Evolutionary conservation across 352 stramenopile genomes (phyloP).

Genomic region (Plasmopara viticola): DNA sequence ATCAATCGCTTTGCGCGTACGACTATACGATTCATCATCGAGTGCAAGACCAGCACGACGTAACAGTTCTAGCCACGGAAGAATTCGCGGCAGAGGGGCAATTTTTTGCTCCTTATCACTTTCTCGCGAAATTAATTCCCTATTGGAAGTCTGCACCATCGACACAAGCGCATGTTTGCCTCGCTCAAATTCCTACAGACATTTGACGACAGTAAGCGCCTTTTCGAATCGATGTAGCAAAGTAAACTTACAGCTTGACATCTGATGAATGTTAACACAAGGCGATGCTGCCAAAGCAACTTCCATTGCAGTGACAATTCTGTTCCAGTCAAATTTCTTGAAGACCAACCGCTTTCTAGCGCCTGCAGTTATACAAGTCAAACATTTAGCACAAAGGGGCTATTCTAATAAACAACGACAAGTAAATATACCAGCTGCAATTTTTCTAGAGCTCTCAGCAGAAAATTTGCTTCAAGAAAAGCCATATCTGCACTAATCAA

Average conservation of each 20-base stretch:
- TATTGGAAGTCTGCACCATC: constrained; percentile 17
- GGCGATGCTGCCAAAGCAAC: constrained; percentile 56
- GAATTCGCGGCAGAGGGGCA: constrained; percentile 26
- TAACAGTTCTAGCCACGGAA: constrained; percentile 69
- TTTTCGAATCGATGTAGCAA: neutral
- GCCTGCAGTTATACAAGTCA: constrained; percentile 27
- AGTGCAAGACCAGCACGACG: constrained; percentile 44
- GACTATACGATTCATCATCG: constrained; percentile 45
- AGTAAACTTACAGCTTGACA: constrained; percentile 41
- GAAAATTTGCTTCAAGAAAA: constrained; percentile 44
- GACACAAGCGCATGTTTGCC: constrained; percentile 20
- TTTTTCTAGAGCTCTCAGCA: constrained; percentile 54
- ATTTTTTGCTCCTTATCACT: constrained; percentile 13
- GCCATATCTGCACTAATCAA: constrained; percentile 59
- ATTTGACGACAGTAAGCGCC: constrained; percentile 4
- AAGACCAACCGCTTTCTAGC: constrained; percentile 51
- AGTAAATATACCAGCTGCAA: constrained; percentile 43
- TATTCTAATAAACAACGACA: too few species aligned
- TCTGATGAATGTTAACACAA: constrained; percentile 55
- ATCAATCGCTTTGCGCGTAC: constrained; percentile 33
- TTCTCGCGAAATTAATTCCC: constrained; percentile 21
- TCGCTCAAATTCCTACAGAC: constrained; percentile 29
- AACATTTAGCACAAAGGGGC: neutral
- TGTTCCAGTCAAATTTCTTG: constrained; percentile 43
- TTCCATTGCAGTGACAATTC: constrained; percentile 64